Evolutionary conservation across 495 filamentous ascomycete species (phyloP).

Genomic region (Annulohypoxylon moriforme): DNA sequence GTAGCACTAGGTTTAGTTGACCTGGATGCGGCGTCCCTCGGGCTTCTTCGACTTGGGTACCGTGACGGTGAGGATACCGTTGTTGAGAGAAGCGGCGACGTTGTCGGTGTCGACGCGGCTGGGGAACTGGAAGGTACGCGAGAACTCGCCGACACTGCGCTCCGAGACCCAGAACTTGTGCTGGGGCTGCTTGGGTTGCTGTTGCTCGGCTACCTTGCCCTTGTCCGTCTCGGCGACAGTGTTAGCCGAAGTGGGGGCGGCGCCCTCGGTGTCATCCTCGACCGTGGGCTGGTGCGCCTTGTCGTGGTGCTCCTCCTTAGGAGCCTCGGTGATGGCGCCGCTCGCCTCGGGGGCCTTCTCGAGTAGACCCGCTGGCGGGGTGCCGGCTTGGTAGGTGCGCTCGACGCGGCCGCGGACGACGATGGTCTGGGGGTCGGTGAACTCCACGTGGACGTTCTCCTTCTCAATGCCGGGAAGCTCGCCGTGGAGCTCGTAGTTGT

Average conservation of each 20-base stretch:
- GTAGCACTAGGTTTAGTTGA: conserved; percentile 35
- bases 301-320: conserved; percentile 49
- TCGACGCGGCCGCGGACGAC: conserved; percentile 76
- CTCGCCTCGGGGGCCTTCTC: conserved; percentile 38
- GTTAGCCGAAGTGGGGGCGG: conserved; percentile 15
- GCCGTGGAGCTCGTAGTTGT: conserved; percentile 83
- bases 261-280: conserved; percentile 63
- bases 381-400: conserved; percentile 62
- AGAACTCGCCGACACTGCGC: conserved; percentile 83
- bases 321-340: conserved; percentile 52
- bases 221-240: conserved; percentile 41
- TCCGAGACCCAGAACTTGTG: conserved; percentile 84
- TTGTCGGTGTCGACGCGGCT: conserved; percentile 76
- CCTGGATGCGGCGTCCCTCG: conserved; percentile 47
- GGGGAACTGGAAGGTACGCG: conserved; percentile 82
- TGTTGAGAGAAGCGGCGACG: conserved; percentile 79
- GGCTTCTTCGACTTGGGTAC: conserved; percentile 79
- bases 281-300: conserved; percentile 69
- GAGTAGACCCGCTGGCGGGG: conserved; percentile 52
- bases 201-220: conserved; percentile 45
- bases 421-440: conserved; percentile 81
- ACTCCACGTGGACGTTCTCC: conserved; percentile 83
- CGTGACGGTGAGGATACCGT: conserved; percentile 76
- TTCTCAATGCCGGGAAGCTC: conserved; percentile 88
- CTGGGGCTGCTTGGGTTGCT: conserved; percentile 50